Base-by-base conservation (phyloP, 768 basidiomycete species). In the Trametes gibbosa region DNA sequence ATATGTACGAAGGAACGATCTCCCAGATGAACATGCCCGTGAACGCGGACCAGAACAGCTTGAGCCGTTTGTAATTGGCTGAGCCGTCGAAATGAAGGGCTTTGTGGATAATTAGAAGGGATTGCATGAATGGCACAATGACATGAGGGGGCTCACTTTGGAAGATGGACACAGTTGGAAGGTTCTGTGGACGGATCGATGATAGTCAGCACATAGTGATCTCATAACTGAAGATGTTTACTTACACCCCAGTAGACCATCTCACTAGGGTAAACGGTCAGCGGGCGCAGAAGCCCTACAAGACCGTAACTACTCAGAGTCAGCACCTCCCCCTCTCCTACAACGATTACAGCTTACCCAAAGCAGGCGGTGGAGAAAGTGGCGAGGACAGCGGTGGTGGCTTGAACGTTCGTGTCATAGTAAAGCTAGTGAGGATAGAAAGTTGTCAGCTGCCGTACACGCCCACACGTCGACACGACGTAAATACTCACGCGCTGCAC, bases 341-440 rank as follows among this genome's bases (percentile, higher is more conserved):
- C 2, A 21, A 21, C n/a, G 17, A 19, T 16, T 14, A 23, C 1
- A 13, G 61, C 76, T 53, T 62, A 84, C 79, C 83, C 84, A 69
- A 86, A 85, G 66, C 82, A 83, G 4, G 81, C 82, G 0, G 84
- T 84, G 2, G 84, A 85, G 69, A 85, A 85, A 0, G 83, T 85
- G 0, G 83, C 81, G 9, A 87, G 77, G 29, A 85, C 72, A 7
- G 84, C 84, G 2, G 83, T 84, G 0, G 79, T 75, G 0, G 82
- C 80, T 45, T 76, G 73, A 2, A 85, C 81, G 34, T 83, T 71
- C 3, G 81, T 82, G 59, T 82, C 73, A 65, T 86, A 87, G 66
- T 81, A 86, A 1, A 86, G 76, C 83, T 84, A 32, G 29, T 32
- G 29, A 32, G 52, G 17, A 16, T 4, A 43, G n/a, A 13, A 40